A percentile compares a stretch with the other conserved stretches of the same genome.
Conservation (phyloP, 495 filamentous ascomycete species). For the Xylaria bambusicola region DNA sequence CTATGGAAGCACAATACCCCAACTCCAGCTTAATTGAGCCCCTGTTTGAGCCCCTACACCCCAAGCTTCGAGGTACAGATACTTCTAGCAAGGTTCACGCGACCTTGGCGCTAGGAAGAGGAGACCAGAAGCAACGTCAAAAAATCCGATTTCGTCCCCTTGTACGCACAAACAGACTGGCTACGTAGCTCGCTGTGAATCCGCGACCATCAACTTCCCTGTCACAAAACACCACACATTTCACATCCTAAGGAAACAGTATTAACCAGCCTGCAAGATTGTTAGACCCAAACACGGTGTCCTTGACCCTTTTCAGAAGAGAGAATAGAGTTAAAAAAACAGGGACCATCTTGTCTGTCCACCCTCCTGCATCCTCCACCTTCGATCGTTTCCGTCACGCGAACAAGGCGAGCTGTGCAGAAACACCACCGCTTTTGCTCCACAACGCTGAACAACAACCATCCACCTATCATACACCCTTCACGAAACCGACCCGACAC, state of each 20-base stretch:
- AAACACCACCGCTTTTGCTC: neutral
- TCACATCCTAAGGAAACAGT: constrained; percentile 9
- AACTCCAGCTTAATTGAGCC: too few relatives aligned
- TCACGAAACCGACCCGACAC: constrained; percentile 3
- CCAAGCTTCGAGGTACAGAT: too few relatives aligned
- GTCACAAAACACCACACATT: neutral
- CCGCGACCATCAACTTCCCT: neutral
- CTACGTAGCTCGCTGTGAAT: too few relatives aligned
- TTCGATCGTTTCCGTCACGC: constrained; percentile 16
- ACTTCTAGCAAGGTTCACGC: too few relatives aligned
- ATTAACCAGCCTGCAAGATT: neutral
- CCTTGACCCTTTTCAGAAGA: neutral
- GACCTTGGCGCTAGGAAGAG: neutral
- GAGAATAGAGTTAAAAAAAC: neutral
- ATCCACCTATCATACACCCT: neutral
- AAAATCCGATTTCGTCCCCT: constrained; percentile 19
- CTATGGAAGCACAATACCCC: too few relatives aligned
- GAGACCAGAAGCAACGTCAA: neutral
- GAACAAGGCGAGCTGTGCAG: constrained; percentile 10
- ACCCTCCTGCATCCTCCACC: constrained; percentile 12
- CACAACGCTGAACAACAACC: neutral
- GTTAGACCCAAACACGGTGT: neutral
- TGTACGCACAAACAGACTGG: constrained; percentile 4
- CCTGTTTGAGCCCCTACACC: too few relatives aligned
- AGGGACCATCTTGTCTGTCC: neutral